A percentile compares a stretch with the other conserved stretches of the same genome.
Conservation (phyloP, 2,329 filamentous ascomycete species). For the Didymella arachidicola region DNA sequence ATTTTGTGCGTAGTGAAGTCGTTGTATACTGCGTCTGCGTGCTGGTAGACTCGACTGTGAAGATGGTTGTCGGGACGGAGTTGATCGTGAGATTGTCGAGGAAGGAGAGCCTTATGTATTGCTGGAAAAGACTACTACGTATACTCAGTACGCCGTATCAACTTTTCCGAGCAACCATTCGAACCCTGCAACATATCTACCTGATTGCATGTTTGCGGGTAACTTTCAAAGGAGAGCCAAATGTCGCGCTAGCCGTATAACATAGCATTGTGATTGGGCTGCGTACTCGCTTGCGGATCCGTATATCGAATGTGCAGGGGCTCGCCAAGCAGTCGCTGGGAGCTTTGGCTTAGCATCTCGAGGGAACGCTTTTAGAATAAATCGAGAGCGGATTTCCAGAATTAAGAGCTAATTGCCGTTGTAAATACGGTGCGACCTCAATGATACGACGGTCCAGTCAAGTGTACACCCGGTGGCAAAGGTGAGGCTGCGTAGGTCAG, state of each 20-base stretch:
- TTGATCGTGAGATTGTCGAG: background rate
- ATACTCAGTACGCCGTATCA: slow-evolving; percentile 10
- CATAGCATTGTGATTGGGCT: background rate
- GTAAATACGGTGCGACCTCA: background rate
- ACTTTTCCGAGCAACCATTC: background rate
- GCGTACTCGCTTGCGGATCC: slow-evolving; percentile 18
- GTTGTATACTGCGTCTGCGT: background rate
- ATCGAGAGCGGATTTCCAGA: background rate
- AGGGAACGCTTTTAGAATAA: background rate
- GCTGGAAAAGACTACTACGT: background rate
- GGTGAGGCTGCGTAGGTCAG: slow-evolving; percentile 1
- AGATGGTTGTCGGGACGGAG: background rate
- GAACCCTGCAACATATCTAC: background rate
- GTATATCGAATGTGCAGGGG: slow-evolving; percentile 1
- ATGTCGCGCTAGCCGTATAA: slow-evolving; percentile 1
- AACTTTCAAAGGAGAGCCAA: background rate
- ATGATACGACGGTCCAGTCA: background rate
- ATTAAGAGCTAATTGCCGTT: background rate
- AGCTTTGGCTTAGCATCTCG: background rate
- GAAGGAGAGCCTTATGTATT: slow-evolving; percentile 5
- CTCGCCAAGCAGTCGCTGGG: background rate
- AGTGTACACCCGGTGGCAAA: background rate
- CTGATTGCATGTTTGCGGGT: background rate
- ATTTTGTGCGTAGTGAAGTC: background rate
- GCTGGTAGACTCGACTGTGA: background rate